Evolutionary conservation across 805 yeast genomes (phyloP), one percentile per base, ranked within the genome.

Genomic region (Yarrowia phangngaensis): DNA sequence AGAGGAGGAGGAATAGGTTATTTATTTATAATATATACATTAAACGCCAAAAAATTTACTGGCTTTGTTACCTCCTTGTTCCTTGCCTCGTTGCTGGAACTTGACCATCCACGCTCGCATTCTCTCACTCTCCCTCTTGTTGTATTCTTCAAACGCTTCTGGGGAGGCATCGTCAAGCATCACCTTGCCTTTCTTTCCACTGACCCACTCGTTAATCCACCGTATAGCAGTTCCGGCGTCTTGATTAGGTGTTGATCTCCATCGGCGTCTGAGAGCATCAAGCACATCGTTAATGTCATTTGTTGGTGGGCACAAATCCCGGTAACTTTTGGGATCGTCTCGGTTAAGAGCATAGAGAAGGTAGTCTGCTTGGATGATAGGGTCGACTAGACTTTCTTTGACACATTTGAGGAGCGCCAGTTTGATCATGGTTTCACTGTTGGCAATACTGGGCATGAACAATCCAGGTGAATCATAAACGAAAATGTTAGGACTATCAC

Each of bases 391-490:
- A 12, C 74, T 73, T 4, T 76, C 68, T 51, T 79, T 79, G 5
- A 89, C 82, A 38, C 92, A 81, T 1, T 95, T 94, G 27, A 83
- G 78, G 14, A 88, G 65, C 1, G 84, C 72, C 28, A 89, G 69
- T 2, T 80, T 74, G 17, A 90, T 67, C 92, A 89, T 85, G 1
- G 87, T 78, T 53, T 79, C 78, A 3, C 74, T 62, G 53, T 75
- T 73, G 36, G 74, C 72, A 8, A 80, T 84, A 15, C 78, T 76
- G 0, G 98, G 97, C 9, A 87, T 64, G 51, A 86, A 78, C 4
- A 92, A 89, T 1, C 98, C 98, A 0, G 98, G 98, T 0, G 97
- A 84, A 61, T 92, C 98, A 56, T 84, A 78, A 6, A 89, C 69
- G 52, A 78, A 72, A 2, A 90, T 73, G 24, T 77, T 79, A 0